Conservation (phyloP, 2,329 filamentous ascomycete species). For the Xylaria polymorpha region DNA sequence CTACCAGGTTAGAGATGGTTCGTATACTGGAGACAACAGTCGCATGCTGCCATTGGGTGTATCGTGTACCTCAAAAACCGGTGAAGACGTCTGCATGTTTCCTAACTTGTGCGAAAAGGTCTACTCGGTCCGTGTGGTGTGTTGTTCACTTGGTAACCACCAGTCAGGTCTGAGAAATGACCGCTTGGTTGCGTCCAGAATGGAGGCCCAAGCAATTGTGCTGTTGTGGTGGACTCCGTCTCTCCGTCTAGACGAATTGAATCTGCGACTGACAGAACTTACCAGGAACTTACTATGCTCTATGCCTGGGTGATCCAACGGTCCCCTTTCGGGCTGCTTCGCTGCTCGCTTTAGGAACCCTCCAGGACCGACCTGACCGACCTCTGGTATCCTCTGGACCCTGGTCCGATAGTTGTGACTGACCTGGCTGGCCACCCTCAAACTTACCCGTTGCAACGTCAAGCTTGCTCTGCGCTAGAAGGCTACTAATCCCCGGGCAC, state of each 20-base stretch:
- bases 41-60: slow-evolving; percentile 22
- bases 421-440: slow-evolving; percentile 21
- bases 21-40: slow-evolving; percentile 24
- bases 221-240: slow-evolving; percentile 27
- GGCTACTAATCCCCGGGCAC: slow-evolving; percentile 24
- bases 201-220: slow-evolving; percentile 36
- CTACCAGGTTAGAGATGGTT: slow-evolving; percentile 16
- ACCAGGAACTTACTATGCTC: slow-evolving; percentile 32
- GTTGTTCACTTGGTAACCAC: slow-evolving; percentile 36
- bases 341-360: slow-evolving; percentile 27
- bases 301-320: slow-evolving; percentile 29
- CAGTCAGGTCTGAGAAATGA: slow-evolving; percentile 32
- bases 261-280: slow-evolving; percentile 34
- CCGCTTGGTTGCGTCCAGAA: slow-evolving; percentile 38
- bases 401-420: slow-evolving; percentile 14
- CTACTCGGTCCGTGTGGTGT: slow-evolving; percentile 34
- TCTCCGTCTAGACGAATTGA: slow-evolving; percentile 31
- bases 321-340: slow-evolving; percentile 25
- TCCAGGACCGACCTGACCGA: slow-evolving; percentile 26
- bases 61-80: slow-evolving; percentile 25
- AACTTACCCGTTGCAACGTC: slow-evolving; percentile 43
- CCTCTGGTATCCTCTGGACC: slow-evolving; percentile 1
- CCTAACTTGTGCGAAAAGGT: slow-evolving; percentile 33
- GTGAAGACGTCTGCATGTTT: slow-evolving; percentile 34
- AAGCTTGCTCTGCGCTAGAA: slow-evolving; percentile 31